These are phyloP conservation scores for Globisporangium cylindrosporum DNA, from an alignment of 352 stramenopile genomes.

Conservation along the genomic window DNA sequence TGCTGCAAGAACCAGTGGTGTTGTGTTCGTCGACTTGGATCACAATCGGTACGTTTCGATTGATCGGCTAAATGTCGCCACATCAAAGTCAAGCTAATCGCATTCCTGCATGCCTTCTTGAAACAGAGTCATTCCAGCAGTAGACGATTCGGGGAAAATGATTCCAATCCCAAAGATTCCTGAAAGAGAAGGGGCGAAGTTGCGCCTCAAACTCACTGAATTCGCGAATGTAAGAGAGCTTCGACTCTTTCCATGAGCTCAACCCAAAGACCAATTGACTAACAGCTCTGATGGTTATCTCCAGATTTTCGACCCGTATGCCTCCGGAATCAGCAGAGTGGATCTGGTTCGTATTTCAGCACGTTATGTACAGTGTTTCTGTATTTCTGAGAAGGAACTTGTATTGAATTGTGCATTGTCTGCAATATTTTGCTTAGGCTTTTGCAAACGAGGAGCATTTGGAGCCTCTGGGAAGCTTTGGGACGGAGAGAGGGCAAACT, in stretches of 20 bases:
- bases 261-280: background rate
- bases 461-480: slow-evolving; percentile 74
- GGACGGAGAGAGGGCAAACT: slow-evolving; percentile 63
- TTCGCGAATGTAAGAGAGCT: slow-evolving; percentile 43
- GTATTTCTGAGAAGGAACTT: background rate
- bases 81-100: background rate
- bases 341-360: slow-evolving; percentile 40
- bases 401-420: background rate
- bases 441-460: slow-evolving; percentile 81
- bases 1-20: slow-evolving; percentile 60
- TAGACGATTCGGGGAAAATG: slow-evolving; percentile 60
- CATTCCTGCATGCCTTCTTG: background rate
- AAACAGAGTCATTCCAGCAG: slow-evolving; percentile 63
- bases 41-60: slow-evolving; percentile 64
- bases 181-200: slow-evolving; percentile 63
- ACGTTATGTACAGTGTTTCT: background rate
- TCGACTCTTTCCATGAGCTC: background rate
- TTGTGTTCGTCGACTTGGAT: slow-evolving; percentile 95
- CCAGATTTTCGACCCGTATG: slow-evolving; percentile 81
- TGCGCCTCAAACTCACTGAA: slow-evolving; percentile 58
- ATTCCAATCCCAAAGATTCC: slow-evolving; percentile 70
- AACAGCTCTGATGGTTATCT: background rate
- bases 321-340: slow-evolving; percentile 64
- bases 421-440: slow-evolving; percentile 28
- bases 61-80: background rate